Evolutionary conservation across 2,329 filamentous ascomycete genomes (phyloP).

Genomic region (Sporothrix protearum): DNA sequence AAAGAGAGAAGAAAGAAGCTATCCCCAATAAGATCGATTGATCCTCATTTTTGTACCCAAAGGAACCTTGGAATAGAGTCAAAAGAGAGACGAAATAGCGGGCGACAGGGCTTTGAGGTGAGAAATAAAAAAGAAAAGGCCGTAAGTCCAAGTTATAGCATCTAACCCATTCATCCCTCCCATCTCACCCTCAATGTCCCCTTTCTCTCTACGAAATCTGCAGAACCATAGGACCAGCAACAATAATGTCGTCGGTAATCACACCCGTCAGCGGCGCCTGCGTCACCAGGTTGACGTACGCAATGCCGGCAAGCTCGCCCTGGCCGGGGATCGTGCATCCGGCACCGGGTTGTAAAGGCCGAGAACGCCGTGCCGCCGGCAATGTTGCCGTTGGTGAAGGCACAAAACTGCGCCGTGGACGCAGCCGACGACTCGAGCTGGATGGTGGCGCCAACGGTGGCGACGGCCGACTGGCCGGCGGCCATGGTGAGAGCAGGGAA

Average conservation of each 20-base stretch:
- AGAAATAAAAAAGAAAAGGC: background rate
- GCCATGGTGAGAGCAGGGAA: slow-evolving; percentile 59
- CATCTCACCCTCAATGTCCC: slow-evolving; percentile 3
- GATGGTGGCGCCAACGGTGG: slow-evolving; percentile 43
- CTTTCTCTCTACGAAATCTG: slow-evolving; percentile 42
- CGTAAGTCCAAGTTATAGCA: background rate
- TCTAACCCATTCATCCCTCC: background rate
- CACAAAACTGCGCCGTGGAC: slow-evolving; percentile 56
- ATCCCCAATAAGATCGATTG: slow-evolving; percentile 14
- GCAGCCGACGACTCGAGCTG: slow-evolving; percentile 51
- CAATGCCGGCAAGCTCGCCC: slow-evolving; percentile 54
- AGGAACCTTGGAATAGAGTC: slow-evolving; percentile 5
- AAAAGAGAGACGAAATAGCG: background rate
- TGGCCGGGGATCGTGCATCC: slow-evolving; percentile 59
- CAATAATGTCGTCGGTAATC: slow-evolving; percentile 59
- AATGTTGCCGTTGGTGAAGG: slow-evolving; percentile 60
- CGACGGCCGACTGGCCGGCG: slow-evolving; percentile 41
- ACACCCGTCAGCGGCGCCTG: slow-evolving; percentile 47
- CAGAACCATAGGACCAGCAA: slow-evolving; percentile 63
- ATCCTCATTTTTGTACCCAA: slow-evolving; percentile 19
- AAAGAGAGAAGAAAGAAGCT: background rate
- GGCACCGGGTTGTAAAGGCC: slow-evolving; percentile 48
- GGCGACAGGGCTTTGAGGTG: background rate
- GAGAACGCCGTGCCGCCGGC: slow-evolving; percentile 60
- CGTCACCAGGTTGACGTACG: slow-evolving; percentile 64